Conservation (phyloP, 495 filamentous ascomycete species). For the Hyaloscypha bicolor region DNA sequence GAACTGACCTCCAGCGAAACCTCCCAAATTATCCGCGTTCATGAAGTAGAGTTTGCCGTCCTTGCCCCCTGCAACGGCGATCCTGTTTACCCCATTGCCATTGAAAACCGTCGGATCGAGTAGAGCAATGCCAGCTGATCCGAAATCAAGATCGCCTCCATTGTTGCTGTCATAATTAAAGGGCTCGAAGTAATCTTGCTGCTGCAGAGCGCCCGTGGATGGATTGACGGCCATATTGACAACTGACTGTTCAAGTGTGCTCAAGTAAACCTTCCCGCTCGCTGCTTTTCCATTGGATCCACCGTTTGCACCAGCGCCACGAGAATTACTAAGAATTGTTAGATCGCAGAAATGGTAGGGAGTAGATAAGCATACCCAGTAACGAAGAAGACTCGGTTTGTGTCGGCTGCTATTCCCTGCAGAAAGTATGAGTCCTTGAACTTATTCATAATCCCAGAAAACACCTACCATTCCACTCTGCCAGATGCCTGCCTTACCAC, state of each 20-base stretch:
- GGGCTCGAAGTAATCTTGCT: slow-evolving; percentile 45
- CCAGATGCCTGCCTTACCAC: slow-evolving; percentile 48
- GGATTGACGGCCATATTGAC: slow-evolving; percentile 36
- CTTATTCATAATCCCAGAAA: no score
- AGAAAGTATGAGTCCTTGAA: no score
- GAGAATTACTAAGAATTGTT: slow-evolving; percentile 30
- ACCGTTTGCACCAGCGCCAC: slow-evolving; percentile 37
- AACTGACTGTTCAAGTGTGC: slow-evolving; percentile 42
- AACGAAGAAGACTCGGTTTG: slow-evolving; percentile 41
- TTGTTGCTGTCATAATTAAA: slow-evolving; percentile 44
- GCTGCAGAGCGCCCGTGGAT: slow-evolving; percentile 34
- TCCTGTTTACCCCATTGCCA: slow-evolving; percentile 38
- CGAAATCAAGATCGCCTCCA: slow-evolving; percentile 42
- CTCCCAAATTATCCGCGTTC: slow-evolving; percentile 41
- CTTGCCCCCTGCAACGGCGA: slow-evolving; percentile 47
- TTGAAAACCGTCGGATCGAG: slow-evolving; percentile 42
- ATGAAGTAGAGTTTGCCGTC: slow-evolving; percentile 47
- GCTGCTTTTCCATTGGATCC: slow-evolving; percentile 34
- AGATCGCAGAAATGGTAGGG: neutral
- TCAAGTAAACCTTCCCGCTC: slow-evolving; percentile 36
- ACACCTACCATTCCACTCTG: slow-evolving; percentile 39
- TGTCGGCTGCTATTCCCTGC: slow-evolving; percentile 38
- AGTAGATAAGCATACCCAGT: slow-evolving; percentile 35
- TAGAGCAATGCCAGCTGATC: slow-evolving; percentile 40
- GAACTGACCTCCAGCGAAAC: slow-evolving; percentile 31